Conservation (phyloP, 495 filamentous ascomycete genomes). For the Astrocystis sublimbata region DNA sequence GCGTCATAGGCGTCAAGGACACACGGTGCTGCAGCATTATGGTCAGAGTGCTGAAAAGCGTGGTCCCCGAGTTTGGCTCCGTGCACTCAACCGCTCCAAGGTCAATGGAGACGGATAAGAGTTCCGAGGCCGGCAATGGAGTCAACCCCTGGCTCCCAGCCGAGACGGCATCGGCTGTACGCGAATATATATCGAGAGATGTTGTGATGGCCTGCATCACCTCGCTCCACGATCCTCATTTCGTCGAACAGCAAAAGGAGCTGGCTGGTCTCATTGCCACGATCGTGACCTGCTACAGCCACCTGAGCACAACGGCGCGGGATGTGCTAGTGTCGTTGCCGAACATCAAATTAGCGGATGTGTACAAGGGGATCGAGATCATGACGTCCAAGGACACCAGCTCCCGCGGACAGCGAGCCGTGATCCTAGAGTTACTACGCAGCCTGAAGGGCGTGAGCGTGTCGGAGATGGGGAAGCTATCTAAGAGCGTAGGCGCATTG, state of each 20-base stretch:
- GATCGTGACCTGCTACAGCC: constrained; percentile 74
- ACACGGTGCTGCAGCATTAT: constrained; percentile 84
- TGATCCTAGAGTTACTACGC: constrained; percentile 85
- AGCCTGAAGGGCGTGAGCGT: constrained; percentile 86
- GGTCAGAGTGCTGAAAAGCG: constrained; percentile 76
- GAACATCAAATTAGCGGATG: constrained; percentile 54
- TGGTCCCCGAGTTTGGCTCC: constrained; percentile 74
- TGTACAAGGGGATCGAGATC: constrained; percentile 62
- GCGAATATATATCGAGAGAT: constrained; percentile 86
- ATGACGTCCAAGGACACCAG: constrained; percentile 52
- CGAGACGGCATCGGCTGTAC: constrained; percentile 62
- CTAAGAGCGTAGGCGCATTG: constrained; percentile 41
- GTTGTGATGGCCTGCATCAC: constrained; percentile 81
- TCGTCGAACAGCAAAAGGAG: constrained; percentile 94
- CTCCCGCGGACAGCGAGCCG: constrained; percentile 72
- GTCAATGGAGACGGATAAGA: neutral
- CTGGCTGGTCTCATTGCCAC: constrained; percentile 83
- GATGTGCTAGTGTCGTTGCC: constrained; percentile 56
- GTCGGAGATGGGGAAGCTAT: constrained; percentile 85
- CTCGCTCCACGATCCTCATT: constrained; percentile 90
- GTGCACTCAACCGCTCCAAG: constrained; percentile 16
- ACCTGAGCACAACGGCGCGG: constrained; percentile 59
- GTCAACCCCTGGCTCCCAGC: constrained; percentile 50
- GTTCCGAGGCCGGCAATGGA: constrained; percentile 10
- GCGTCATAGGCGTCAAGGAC: constrained; percentile 88